Evolutionary conservation across 768 basidiomycete species (phyloP), one percentile per base, ranked within the genome.

Genomic region (Termitomyces sp.): DNA sequence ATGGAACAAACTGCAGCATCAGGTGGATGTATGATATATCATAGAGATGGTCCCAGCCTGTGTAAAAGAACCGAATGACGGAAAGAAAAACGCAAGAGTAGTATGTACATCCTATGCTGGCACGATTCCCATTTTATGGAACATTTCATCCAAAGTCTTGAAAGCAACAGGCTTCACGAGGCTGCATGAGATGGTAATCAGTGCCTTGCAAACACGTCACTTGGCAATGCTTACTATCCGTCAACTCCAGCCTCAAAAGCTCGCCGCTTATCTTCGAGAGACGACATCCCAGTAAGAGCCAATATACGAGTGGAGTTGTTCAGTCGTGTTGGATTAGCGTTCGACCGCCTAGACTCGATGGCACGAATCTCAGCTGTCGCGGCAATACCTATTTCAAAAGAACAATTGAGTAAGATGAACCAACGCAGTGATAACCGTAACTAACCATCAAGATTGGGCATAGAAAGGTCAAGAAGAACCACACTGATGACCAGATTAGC

Each of bases 91-190:
- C 24, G 51, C 12, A 14, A 44, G 24, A 47, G 41, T 38, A 21
- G 42, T 45, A 62, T 9, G 11, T 28, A 17, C 19, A 30, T 24
- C 24, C 26, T 43, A 35, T 14, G 21, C 43, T 63, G 19, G 74
- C 56, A 71, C 65, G 22, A 77, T 72, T 26, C 88, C 87, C 42
- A 92, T 74, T 69, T 82, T 87, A 53, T 78, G 78, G 66, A 93
- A 90, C 82, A 90, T 89, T 60, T 85, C 82, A 54, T 94, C 88
- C 19, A 98, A 71, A 15, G 87, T 93, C 65, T 88, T 92, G 73
- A 98, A 90, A n/a, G 90, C 90, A 19, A 98, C 93, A 11, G 95
- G 95, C 69, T 98, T 98, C 55, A 97, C 91, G 19, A 96, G 80
- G 64, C 93, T 95, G 58, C 0, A 58, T 2, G 11, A 26, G 17